Conservation (phyloP, 2,329 filamentous ascomycete species). For the Xylaria sp. region DNA sequence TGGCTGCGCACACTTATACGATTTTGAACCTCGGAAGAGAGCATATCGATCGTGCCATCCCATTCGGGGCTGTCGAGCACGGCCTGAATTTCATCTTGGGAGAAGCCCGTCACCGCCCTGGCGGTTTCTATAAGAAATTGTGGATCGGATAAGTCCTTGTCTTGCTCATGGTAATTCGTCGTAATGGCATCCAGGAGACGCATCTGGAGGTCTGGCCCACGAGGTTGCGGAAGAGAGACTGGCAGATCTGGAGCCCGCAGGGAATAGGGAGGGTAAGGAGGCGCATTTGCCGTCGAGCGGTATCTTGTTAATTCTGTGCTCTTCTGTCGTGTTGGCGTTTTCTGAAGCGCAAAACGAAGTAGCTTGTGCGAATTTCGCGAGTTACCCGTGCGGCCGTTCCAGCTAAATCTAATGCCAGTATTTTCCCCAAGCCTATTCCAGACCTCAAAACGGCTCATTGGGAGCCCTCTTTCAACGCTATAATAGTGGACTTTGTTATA, state of each 20-base stretch:
- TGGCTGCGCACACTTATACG: constrained; percentile 33
- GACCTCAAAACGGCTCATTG: constrained; percentile 39
- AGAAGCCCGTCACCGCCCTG: constrained; percentile 33
- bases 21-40: constrained; percentile 41
- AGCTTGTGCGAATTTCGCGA: constrained; percentile 59
- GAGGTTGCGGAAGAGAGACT: constrained; percentile 30
- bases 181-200: constrained; percentile 56
- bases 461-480: constrained; percentile 44
- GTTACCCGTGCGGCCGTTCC: constrained; percentile 56
- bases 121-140: constrained; percentile 30
- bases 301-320: constrained; percentile 37
- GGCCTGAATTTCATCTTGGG: constrained; percentile 25
- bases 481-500: constrained; percentile 54
- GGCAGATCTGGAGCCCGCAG: constrained; percentile 31
- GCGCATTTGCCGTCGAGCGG: constrained; percentile 6
- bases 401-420: constrained; percentile 54
- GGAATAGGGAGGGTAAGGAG: constrained; percentile 30
- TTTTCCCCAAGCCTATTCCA: constrained; percentile 46
- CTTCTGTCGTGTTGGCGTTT: constrained; percentile 40
- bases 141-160: constrained; percentile 53
- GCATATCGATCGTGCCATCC: constrained; percentile 46
- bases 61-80: constrained; percentile 48
- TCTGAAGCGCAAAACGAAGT: constrained; percentile 54
- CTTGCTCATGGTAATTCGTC: constrained; percentile 54
- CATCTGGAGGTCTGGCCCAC: constrained; percentile 50